A percentile compares a stretch with the other conserved stretches of the same genome.
These are phyloP conservation scores for Rugonectria rugulosa DNA, from an alignment of 2,329 filamentous ascomycete genomes.

Conservation along the genomic window DNA sequence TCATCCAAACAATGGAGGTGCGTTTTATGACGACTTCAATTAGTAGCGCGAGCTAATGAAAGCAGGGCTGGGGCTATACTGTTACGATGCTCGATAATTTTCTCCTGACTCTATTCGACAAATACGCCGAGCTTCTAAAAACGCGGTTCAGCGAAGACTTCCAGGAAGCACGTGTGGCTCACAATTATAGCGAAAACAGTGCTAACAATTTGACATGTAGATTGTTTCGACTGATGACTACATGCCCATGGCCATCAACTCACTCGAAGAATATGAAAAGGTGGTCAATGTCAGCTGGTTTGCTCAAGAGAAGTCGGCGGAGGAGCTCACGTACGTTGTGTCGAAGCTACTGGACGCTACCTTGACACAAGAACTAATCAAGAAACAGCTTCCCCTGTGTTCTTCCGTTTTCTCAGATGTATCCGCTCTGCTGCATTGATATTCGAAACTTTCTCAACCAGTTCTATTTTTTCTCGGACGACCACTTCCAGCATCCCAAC, in stretches of 20 bases:
- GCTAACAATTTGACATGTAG: slow-evolving; percentile 45
- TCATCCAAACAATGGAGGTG: slow-evolving; percentile 98
- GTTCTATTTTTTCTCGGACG: slow-evolving; percentile 97
- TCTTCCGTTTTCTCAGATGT: slow-evolving; percentile 99
- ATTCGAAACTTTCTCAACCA: slow-evolving; percentile 98
- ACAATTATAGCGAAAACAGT: background rate
- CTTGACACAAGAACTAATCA: slow-evolving; percentile 11
- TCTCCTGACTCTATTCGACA: slow-evolving; percentile 88
- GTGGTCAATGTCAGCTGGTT: slow-evolving; percentile 98
- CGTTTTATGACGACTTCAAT: slow-evolving; percentile 74
- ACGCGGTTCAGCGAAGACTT: slow-evolving; percentile 94
- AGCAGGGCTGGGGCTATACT: slow-evolving; percentile 89
- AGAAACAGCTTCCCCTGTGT: slow-evolving; percentile 81
- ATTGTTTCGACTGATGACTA: slow-evolving; percentile 94
- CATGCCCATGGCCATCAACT: slow-evolving; percentile 98
- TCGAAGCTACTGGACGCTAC: background rate
- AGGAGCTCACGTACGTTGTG: slow-evolving; percentile 73
- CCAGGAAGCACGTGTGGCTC: slow-evolving; percentile 69
- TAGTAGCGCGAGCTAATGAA: slow-evolving; percentile 76
- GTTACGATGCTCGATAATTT: slow-evolving; percentile 83
- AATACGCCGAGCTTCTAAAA: slow-evolving; percentile 92
- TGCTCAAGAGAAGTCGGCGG: slow-evolving; percentile 77
- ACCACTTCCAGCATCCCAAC: slow-evolving; percentile 90
- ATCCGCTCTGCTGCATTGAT: slow-evolving; percentile 96
- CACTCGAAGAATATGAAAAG: slow-evolving; percentile 89